Base-by-base conservation (phyloP, 352 stramenopile genomes). In the Pythium aquatile region DNA sequence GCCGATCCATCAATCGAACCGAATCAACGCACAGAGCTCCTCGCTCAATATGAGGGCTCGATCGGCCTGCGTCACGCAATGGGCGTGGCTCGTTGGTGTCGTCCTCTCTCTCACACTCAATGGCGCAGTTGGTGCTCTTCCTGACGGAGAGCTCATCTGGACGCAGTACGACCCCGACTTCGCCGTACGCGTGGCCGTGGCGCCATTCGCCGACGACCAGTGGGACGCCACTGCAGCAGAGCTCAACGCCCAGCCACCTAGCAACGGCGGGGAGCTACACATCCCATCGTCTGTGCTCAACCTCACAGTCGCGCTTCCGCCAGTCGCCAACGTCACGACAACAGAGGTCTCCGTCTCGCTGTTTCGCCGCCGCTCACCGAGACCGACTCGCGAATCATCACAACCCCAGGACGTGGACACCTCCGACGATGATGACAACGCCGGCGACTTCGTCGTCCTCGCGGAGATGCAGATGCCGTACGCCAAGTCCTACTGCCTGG, bases 101-200 rank as follows among this genome's bases (percentile, higher is more conserved):
- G 9, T 17, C 30, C 29, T 58, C 29, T 1, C 51, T 14, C 2
- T 24, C 14, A 14, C 28, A 16, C 33, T 58, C 4, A 30, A n/a
- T 10, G 5, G 5, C 9, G 24, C 29, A 39, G n/a, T 37, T n/a
- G 16, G 24, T 35, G 26, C 30, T 29, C 14, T 30, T 46, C 14
- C 13, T 13, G 13, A 40, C 14, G 37, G 14, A 10, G 44, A 55
- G 1, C 61, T 35, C 32, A 9, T 48, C 11, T 79, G 72, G 72
- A 70, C 68, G 30, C 62, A 74, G 32, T 66, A 74, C 26, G 75
- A 79, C n/a, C 72, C 75, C 1, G 69, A 64, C 24, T 76, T 79
- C 54, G 51, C 64, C 0, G 69, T 82, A 3, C 33, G 49, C 28
- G 60, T 82, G 30, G 52, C 28, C 28, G 52, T 82, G 60, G 48